Evolutionary conservation across 2,329 filamentous ascomycete species (phyloP), one percentile per base, ranked within the genome.

Genomic region (Venturia pyrina): DNA sequence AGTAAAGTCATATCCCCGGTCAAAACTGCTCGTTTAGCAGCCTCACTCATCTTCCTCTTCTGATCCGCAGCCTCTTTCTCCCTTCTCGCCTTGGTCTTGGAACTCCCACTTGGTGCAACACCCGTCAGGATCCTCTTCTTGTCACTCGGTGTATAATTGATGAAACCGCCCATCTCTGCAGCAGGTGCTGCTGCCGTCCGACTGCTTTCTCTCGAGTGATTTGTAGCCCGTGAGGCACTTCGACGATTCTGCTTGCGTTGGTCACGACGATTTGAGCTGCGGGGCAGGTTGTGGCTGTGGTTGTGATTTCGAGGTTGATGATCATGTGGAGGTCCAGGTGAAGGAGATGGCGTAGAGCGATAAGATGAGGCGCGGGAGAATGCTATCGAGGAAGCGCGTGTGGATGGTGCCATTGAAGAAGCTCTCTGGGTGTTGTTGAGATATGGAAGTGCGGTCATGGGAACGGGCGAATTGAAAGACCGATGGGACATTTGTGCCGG

Each of bases 21-120:
- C 65, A 84, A 80, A 0, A 92, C 85, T 10, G 87, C 88, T 75
- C 85, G 85, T 68, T 88, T 77, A 40, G 89, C 87, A 8, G 86
- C 86, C 75, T 90, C 85, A 71, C 84, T 87, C 65, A 93, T 73
- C 73, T 84, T 82, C 70, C 87, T 79, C 71, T 90, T 81, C 76
- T 88, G 87, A 73, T 97, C 93, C 64, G 84, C 81, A 1, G 91
- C 91, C 78, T 97, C 93, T 75, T 91, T 89, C 76, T 98, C 93
- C 63, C 95, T 81, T 65, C 92, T 80, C n/a, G 91, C 91, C 75
- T 97, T 97, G 10, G 95, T 98, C 83, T 98, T 98, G 70, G 86
- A 90, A 70, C 88, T 92, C 11, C 95, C 95, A 69, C 89, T 93
- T 0, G 93, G 93, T 59, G 95, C 95, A 15, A 99, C 95, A 5